Evolutionary conservation across 129 eudicot genomes (phyloP), one percentile per base, ranked within the genome.

Genomic region (Flaveria robusta): DNA sequence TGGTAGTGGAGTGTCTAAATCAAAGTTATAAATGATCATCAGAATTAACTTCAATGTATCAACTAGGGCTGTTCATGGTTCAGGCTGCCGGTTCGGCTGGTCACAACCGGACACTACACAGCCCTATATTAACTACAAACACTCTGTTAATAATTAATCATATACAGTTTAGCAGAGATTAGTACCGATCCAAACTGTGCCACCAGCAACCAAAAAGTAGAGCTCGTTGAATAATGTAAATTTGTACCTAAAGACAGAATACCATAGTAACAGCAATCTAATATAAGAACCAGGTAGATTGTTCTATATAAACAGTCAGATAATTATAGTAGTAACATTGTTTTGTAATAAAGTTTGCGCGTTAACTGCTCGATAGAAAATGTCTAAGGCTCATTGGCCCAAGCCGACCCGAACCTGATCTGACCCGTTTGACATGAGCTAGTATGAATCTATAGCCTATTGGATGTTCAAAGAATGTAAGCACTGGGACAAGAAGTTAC

Each of bases 101-200:
- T 20, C 64, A 2, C 1, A 2, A 56, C 31, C 4, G 14, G 15
- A 56, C 9, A 20, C 29, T 19, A 14, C 64, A 56, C 64, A 20
- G 29, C 64, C 64, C 29, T 34, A 34, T 34, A 34, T 5, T 56
- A 60, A 60, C 66, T 24, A 24, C 68, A 63, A 27, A 29, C 45
- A 4, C 2, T 18, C 20, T 1, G 20, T 16, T 9, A 16, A 7
- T 47, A 47, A 1, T 50, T 22, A 45, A 66, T 29, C 68, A 29
- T 60, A 37, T 22, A 59, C 45, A 22, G 51, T 51, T 27, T 11
- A 69, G 81, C 50, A 71, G 39, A 74, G 81, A 81, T 74, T 50
- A 65, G 34, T 89, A 94, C 99, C 99, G 2, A 89, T 87, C 99
- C 99, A 94, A 72, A 94, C 88, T 39, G 99, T 94, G 71, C 99